Base-by-base conservation (phyloP, 75 land plant species). In the Isoetes taiwanensis region DNA sequence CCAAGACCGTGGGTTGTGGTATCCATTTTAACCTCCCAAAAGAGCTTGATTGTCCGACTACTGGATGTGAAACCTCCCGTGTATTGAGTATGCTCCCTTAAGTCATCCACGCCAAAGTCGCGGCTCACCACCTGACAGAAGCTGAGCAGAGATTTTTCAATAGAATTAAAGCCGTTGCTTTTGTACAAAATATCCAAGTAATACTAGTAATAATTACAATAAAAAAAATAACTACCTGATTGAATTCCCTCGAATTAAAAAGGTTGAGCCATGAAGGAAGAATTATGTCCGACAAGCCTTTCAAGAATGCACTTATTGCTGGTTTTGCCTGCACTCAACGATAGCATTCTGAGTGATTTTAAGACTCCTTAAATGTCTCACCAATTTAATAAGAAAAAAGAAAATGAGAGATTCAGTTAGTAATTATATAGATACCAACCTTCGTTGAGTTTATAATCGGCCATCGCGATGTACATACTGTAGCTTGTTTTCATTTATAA, bases 81-180 rank as follows among this genome's bases (percentile, higher is more conserved):
- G 37, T 90, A 90, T 6, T 72, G 73, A 25, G 97, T 86, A 39
- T 90, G 76, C 35, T 30, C 79, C 53, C 58, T 72, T 43, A 90
- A 61, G 69, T 90, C 97, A 62, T 78, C 77, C 33, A 86, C 76
- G 64, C 86, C 93, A 64, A 90, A 76, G 62, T 90, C 97, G 64
- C 83, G n/a, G 82, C 4, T 73, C 73, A 62, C 90, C 97, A 34
- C 97, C 97, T 73, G 97, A 90, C 58, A 90, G 93, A 59, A 90
- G 72, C 97, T 90, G 67, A 41, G 39, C 39, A 37, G 14, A 10
- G 39, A 37, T 10, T 10, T 10, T 10, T 14, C 14, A 37, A 37
- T 10, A 37, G 39, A 37, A 9, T 37, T 10, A 37, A 14, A 10
- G 39, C 9, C 39, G 39, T 37, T 37, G 9, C 12, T 10, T 37